phyloP scores from a whole-genome alignment of 2,329 filamentous ascomycete species.

The Fusarium anthophilum region DNA sequence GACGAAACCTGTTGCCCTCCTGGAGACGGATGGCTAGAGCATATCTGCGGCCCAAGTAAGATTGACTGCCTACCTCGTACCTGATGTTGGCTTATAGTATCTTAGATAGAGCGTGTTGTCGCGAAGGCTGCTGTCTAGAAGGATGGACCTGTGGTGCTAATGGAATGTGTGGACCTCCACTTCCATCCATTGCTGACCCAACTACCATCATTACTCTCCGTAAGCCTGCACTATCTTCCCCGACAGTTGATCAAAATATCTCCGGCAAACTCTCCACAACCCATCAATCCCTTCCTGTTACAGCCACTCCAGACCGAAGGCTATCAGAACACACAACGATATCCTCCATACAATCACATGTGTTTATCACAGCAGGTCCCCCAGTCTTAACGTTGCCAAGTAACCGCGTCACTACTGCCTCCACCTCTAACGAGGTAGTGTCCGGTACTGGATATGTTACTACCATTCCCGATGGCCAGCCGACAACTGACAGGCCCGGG shows the following conservation, averaged over 20 bases:
- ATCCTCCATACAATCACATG: background rate
- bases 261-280: fast-evolving
- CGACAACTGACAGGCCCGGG: fast-evolving
- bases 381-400: background rate
- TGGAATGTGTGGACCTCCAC: background rate
- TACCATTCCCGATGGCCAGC: fast-evolving
- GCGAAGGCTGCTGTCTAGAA: background rate
- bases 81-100: background rate
- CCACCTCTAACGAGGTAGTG: background rate
- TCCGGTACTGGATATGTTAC: fast-evolving
- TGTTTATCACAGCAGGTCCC: background rate
- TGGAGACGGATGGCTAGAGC: background rate
- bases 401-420: background rate
- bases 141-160: background rate
- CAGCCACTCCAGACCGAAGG: background rate
- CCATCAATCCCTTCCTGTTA: background rate
- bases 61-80: background rate
- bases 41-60: background rate
- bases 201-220: background rate
- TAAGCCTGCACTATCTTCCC: background rate
- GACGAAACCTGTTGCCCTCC: background rate
- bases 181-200: background rate
- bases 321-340: background rate
- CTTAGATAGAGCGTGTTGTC: background rate
- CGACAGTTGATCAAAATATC: background rate